phyloP scores from a whole-genome alignment of 1,284 basidiomycete species.

The Malassezia obtusa region DNA sequence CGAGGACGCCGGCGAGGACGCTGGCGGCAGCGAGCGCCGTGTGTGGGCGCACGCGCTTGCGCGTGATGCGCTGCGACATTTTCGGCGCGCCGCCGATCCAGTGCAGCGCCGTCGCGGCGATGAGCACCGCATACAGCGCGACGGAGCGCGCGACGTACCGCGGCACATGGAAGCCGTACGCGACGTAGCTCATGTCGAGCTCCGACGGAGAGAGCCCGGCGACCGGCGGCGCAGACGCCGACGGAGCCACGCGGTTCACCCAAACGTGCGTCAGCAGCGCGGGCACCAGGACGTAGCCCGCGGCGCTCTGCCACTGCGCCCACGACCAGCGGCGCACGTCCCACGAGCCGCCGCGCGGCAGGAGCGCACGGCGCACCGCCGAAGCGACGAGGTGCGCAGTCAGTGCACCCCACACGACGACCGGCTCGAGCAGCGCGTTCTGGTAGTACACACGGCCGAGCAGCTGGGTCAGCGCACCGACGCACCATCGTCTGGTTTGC shows the following conservation, averaged over 20 bases:
- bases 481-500: slow-evolving; percentile 13
- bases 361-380: slow-evolving; percentile 5
- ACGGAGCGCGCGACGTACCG: not conserved
- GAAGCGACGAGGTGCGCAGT: slow-evolving; percentile 23
- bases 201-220: slow-evolving; percentile 27
- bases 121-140: slow-evolving; percentile 3
- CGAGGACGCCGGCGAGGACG: not conserved
- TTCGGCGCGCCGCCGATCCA: slow-evolving; percentile 5
- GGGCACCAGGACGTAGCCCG: slow-evolving; percentile 26
- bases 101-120: slow-evolving; percentile 5
- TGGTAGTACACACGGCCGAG: slow-evolving; percentile 41
- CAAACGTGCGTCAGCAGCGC: slow-evolving; percentile 22
- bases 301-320: slow-evolving; percentile 12
- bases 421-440: slow-evolving; percentile 24
- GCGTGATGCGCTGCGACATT: not conserved
- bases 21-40: not conserved
- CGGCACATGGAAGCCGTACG: slow-evolving; percentile 11
- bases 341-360: slow-evolving; percentile 6
- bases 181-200: slow-evolving; percentile 37
- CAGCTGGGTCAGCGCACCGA: slow-evolving; percentile 15
- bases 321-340: not conserved
- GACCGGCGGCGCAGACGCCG: slow-evolving; percentile 18
- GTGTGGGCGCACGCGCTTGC: not conserved
- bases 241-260: slow-evolving; percentile 29
- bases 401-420: slow-evolving; percentile 27